A percentile compares a stretch with the other conserved stretches of the same genome.
phyloP scores from a whole-genome alignment of 1,139 yeast genomes.

The Zygotorulaspora mrakii region DNA sequence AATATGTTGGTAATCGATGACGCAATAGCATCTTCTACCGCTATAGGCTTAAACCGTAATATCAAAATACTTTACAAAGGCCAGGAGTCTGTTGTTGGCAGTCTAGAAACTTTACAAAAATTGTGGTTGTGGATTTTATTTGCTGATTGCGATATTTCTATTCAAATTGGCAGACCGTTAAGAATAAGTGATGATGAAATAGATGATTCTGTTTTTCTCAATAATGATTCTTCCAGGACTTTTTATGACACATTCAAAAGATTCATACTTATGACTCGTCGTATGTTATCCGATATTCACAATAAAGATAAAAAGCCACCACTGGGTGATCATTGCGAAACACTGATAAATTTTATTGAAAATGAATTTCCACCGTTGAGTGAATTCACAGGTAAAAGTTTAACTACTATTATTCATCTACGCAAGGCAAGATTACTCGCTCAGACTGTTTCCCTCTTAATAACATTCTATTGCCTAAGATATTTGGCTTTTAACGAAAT shows the following conservation, averaged over 20 bases:
- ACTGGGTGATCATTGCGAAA: conserved; percentile 15
- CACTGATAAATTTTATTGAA: conserved; percentile 22
- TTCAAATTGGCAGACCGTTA: conserved; percentile 35
- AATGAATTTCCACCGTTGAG: conserved; percentile 23
- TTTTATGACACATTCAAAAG: conserved; percentile 20
- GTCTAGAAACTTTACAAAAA: conserved; percentile 22
- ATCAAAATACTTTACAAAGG: conserved; percentile 26
- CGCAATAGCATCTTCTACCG: conserved; percentile 28
- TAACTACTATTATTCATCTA: conserved; percentile 15
- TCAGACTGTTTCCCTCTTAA: conserved; percentile 14
- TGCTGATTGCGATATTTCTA: conserved; percentile 32
- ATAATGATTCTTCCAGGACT: conserved; percentile 7
- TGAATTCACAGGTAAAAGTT: conserved; percentile 16
- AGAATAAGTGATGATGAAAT: conserved; percentile 21
- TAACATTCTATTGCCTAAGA: conserved; percentile 16
- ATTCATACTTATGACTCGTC: conserved; percentile 21
- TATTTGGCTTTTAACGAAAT: conserved; percentile 7
- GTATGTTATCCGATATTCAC: conserved; percentile 19
- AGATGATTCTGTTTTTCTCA: conserved; percentile 18
- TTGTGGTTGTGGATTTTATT: conserved; percentile 33
- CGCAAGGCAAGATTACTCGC: conserved; percentile 18
- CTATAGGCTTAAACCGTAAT: conserved; percentile 36
- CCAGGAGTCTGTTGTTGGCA: conserved; percentile 25
- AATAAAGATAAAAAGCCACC: conserved; percentile 17
- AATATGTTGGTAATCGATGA: conserved; percentile 22